A percentile compares a stretch with the other conserved stretches of the same genome.
Evolutionary conservation across 306 rosid genomes (phyloP).

Genomic region (Malus domestica): ASM211411v1 NC_041795.1:31115001-31115500

Average conservation of each 20-base stretch:
- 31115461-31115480: constrained; percentile 36
- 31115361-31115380: not conserved
- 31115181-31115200: constrained; percentile 18
- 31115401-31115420: not conserved
- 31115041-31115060: constrained; percentile 43
- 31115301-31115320: not conserved
- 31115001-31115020: constrained; percentile 4
- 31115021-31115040: constrained; percentile 67
- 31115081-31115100: constrained; percentile 27
- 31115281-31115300: not conserved
- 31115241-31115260: not conserved
- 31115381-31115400: not conserved
- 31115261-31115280: not conserved
- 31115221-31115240: not conserved
- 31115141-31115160: constrained; percentile 73
- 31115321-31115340: not conserved
- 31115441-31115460: constrained; percentile 58
- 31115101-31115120: constrained; percentile 59
- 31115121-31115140: constrained; percentile 76
- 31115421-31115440: constrained; percentile 5
- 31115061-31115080: constrained; percentile 30
- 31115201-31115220: not conserved
- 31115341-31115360: not conserved
- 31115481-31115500: constrained; percentile 46
- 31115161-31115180: constrained; percentile 55